Percentiles rank a stretch among this genome's conserved stretches.
These are phyloP conservation scores for Tillandsia fasciculata DNA, from an alignment of 176 grass and related monocot genomes.

Conservation along the genomic window DNA sequence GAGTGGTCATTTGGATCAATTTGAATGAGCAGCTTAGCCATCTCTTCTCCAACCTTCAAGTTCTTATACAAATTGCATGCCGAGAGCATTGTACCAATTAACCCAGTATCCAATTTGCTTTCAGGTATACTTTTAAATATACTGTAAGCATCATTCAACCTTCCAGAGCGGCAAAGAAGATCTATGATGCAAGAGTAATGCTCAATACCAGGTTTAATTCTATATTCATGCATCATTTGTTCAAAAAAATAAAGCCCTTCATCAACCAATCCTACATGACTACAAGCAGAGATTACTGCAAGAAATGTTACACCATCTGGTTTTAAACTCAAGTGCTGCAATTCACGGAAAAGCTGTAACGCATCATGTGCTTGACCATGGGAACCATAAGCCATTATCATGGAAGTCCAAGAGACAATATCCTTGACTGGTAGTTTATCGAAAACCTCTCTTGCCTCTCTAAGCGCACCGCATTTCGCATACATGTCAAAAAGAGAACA, in stretches of 20 bases:
- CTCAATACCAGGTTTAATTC: conserved; percentile 17
- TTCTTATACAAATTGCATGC: conserved; percentile 20
- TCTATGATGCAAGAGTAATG: conserved; percentile 27
- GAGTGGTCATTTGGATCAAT: conserved; percentile 25
- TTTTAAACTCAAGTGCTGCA: conserved; percentile 13
- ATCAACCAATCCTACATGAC: conserved; percentile 21
- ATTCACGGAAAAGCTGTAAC: conserved; percentile 17
- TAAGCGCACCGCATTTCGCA: conserved; percentile 23
- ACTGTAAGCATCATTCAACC: conserved; percentile 6
- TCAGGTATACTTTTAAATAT: conserved; percentile 9
- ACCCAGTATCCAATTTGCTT: conserved; percentile 10
- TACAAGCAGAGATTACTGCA: conserved; percentile 16
- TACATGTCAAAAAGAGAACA: conserved; percentile 26
- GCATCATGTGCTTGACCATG: conserved; percentile 15
- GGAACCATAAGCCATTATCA: conserved; percentile 25
- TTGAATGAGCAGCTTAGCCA: conserved; percentile 17
- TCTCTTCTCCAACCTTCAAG: conserved; percentile 12
- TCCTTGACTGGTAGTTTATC: conserved; percentile 10
- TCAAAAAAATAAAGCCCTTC: conserved; percentile 16
- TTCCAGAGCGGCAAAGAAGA: conserved; percentile 21
- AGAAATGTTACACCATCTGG: conserved; percentile 25
- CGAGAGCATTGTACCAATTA: conserved; percentile 15
- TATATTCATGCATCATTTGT: conserved; percentile 7
- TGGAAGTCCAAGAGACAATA: conserved; percentile 23
- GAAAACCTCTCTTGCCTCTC: conserved; percentile 21